These are phyloP conservation scores for Leishmania turanica DNA, from an alignment of 208 protist species.

Conservation along the genomic window DNA sequence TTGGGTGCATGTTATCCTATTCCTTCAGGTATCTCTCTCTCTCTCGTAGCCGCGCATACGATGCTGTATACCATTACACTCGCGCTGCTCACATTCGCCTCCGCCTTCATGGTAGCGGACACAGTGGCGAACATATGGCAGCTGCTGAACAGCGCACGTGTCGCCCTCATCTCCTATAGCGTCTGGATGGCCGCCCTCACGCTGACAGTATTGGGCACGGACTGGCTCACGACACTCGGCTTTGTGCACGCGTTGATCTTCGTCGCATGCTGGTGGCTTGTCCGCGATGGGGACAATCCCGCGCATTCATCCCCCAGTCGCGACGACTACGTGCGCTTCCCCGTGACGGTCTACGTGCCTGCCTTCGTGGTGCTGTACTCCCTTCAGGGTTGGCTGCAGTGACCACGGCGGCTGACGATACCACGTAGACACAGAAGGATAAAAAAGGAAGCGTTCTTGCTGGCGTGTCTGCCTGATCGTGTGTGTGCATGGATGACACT, in stretches of 20 bases:
- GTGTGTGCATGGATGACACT: background rate
- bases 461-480: background rate
- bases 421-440: background rate
- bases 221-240: slow-evolving; percentile 50
- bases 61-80: slow-evolving; percentile 31
- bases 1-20: background rate
- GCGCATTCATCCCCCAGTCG: background rate
- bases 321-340: slow-evolving; percentile 57
- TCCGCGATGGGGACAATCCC: background rate
- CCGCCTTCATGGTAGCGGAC: slow-evolving; percentile 78
- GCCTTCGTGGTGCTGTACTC: slow-evolving; percentile 49
- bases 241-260: slow-evolving; percentile 39
- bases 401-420: background rate
- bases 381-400: slow-evolving; percentile 17
- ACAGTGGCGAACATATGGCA: slow-evolving; percentile 45
- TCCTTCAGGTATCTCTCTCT: background rate
- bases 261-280: slow-evolving; percentile 27
- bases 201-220: slow-evolving; percentile 39
- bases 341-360: slow-evolving; percentile 52
- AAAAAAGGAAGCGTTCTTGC: background rate
- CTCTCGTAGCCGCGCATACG: background rate
- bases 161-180: slow-evolving; percentile 34
- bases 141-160: slow-evolving; percentile 19
- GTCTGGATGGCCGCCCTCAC: slow-evolving; percentile 39
- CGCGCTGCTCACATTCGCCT: slow-evolving; percentile 49